Percentiles rank a stretch among this genome's conserved stretches.
Conservation (phyloP, 2,329 filamentous ascomycete species). For the Colletotrichum godetiae region DNA sequence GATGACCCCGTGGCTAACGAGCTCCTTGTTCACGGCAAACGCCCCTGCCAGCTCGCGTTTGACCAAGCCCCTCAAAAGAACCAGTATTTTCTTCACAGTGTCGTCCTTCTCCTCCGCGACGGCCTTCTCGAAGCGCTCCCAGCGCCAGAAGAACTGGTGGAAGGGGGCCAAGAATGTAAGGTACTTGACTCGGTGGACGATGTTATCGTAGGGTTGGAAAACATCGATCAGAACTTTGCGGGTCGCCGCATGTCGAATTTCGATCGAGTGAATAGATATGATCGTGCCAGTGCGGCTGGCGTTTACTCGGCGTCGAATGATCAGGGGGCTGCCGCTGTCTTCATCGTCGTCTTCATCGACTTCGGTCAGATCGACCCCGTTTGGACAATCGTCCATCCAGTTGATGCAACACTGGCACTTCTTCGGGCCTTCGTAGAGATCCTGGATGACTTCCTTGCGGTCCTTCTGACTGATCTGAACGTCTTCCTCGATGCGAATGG, state of each 20-base stretch:
- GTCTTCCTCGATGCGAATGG: slow-evolving; percentile 11
- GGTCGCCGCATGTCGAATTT: slow-evolving; percentile 37
- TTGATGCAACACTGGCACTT: slow-evolving; percentile 45
- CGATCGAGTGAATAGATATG: slow-evolving; percentile 37
- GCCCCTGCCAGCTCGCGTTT: slow-evolving; percentile 62
- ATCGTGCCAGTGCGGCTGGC: slow-evolving; percentile 29
- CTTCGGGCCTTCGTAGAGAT: slow-evolving; percentile 42
- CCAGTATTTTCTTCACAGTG: slow-evolving; percentile 32
- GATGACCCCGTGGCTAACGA: slow-evolving; percentile 63
- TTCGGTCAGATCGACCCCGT: slow-evolving; percentile 33
- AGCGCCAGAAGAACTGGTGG: slow-evolving; percentile 40
- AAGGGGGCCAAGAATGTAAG: slow-evolving; percentile 37
- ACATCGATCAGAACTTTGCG: slow-evolving; percentile 38
- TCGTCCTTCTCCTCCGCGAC: slow-evolving; percentile 34
- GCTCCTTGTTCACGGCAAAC: slow-evolving; percentile 61
- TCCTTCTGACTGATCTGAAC: slow-evolving; percentile 8
- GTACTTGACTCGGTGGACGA: slow-evolving; percentile 33
- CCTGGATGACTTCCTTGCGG: slow-evolving; percentile 35
- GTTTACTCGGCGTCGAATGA: slow-evolving; percentile 37
- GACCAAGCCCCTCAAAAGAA: slow-evolving; percentile 48
- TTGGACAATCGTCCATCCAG: slow-evolving; percentile 41
- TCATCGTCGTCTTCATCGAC: slow-evolving; percentile 13
- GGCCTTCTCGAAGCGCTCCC: slow-evolving; percentile 38
- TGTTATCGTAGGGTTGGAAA: slow-evolving; percentile 35
- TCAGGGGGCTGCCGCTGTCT: slow-evolving; percentile 26